phyloP scores from a whole-genome alignment of 1,139 yeast genomes.

The Yamadazyma taylorii region DNA sequence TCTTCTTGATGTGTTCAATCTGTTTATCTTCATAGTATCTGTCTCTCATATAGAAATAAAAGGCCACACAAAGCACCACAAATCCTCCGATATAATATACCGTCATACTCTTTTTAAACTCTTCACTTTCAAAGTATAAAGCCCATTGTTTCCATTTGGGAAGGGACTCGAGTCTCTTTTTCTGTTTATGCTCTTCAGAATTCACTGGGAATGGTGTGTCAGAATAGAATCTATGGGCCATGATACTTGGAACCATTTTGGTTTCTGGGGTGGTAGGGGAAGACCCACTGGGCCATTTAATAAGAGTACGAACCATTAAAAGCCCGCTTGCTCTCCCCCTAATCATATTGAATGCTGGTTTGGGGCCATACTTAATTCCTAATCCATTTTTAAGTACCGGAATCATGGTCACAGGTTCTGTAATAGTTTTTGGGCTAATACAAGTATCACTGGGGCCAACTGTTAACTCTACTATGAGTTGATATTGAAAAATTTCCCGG shows the following conservation, averaged over 20 bases:
- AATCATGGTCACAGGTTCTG: too few species aligned
- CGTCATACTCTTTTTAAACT: constrained; percentile 42
- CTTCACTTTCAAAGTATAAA: constrained; percentile 33
- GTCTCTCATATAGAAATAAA: constrained; percentile 67
- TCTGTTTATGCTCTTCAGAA: constrained; percentile 27
- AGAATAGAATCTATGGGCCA: constrained; percentile 10
- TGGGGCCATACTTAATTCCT: too few species aligned
- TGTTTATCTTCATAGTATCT: constrained; percentile 66
- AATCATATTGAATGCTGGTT: too few species aligned
- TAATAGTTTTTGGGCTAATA: too few species aligned
- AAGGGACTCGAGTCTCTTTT: constrained; percentile 23
- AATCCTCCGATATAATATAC: constrained; percentile 59
- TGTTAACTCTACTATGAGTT: too few species aligned
- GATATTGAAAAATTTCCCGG: neutral
- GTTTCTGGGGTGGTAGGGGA: too few species aligned
- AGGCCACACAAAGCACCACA: constrained; percentile 54
- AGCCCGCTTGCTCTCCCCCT: too few species aligned
- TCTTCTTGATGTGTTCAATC: constrained; percentile 44
- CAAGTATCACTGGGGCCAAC: too few species aligned
- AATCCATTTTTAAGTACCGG: too few species aligned
- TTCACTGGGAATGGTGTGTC: constrained; percentile 35
- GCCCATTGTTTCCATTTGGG: constrained; percentile 46
- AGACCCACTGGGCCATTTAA: too few species aligned
- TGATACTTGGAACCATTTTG: too few species aligned
- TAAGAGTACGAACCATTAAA: too few species aligned